A percentile compares a stretch with the other conserved stretches of the same genome.
phyloP scores from a whole-genome alignment of 2,329 filamentous ascomycete species.

The Sporothrix schenckii region DNA sequence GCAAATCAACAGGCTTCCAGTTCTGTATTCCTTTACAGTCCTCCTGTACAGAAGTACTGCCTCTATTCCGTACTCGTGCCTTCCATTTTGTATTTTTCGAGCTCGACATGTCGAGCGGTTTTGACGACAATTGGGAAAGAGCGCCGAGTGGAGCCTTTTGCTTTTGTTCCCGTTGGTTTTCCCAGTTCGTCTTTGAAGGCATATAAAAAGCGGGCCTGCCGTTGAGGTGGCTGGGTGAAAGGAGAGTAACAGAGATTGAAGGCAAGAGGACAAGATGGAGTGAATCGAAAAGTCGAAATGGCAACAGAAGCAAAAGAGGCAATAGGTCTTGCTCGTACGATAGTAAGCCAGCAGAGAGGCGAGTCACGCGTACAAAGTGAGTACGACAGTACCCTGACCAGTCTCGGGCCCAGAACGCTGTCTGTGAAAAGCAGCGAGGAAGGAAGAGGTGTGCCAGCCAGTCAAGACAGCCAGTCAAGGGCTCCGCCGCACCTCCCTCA shows the following conservation, averaged over 20 bases:
- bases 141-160: slow-evolving; percentile 13
- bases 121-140: slow-evolving; percentile 21
- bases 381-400: slow-evolving; percentile 4
- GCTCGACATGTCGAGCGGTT: background rate
- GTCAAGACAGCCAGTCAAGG: slow-evolving; percentile 9
- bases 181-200: background rate
- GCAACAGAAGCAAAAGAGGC: background rate
- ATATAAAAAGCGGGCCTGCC: slow-evolving; percentile 19
- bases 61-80: background rate
- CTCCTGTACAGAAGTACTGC: too few species aligned
- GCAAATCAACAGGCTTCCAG: background rate
- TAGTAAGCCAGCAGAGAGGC: background rate
- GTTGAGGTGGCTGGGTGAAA: slow-evolving; percentile 10
- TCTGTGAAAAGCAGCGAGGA: background rate
- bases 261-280: background rate
- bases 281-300: too few species aligned
- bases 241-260: background rate
- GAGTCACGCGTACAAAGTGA: slow-evolving; percentile 5
- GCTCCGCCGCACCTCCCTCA: slow-evolving; percentile 19
- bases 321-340: background rate
- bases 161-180: background rate
- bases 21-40: too few species aligned
- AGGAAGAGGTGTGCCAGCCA: slow-evolving; percentile 16
- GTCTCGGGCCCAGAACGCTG: slow-evolving; percentile 4
- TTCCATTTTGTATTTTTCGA: background rate